Base-by-base conservation (phyloP, 345 rosid species). In the Populus alba region DNA sequence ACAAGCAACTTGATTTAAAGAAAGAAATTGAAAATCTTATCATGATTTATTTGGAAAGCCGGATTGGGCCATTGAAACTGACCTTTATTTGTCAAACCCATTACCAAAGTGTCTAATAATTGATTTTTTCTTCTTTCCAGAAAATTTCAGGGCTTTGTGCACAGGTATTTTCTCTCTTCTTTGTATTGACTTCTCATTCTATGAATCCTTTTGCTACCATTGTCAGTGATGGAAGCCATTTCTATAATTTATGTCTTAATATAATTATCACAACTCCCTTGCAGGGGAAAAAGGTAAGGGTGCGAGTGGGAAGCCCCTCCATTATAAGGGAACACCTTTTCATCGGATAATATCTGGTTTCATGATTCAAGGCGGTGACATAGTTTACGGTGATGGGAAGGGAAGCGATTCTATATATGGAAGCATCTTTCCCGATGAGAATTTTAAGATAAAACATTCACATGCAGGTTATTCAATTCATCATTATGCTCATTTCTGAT, bases 331-430 rank as follows among this genome's bases (percentile, higher is more conserved):
- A 82, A 94, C 87, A 43, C 97, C 90, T 18, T 84, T 96, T 85
- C 99, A 96, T 84, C 97, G 99, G 6, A 92, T 96, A 83, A 70
- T 96, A 87, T 90, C 99, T 68, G 99, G 99, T 53, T 94, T 96
- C 67, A 87, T 96, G 80, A 86, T 92, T 82, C 99, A 96, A 89
- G 99, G 99, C 53, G 99, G 99, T 71, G 98, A 96, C 80, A 81
- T 96, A 31, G 85, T 88, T 80, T 59, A 35, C 66, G 87, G 94
- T 71, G 95, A 92, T 86, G 98, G 99, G 29, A 92, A 75, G 85
- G 97, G 98, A 71, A 82, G 78, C 6, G 93, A 91, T 49, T 96
- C 98, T 13, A 92, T 91, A 27, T 94, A 92, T 49, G 97, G 97
- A 35, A 92, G 97, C 79, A 78, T 85, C 41, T 96, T 96, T 77